Conservation (phyloP, 345 rosid genomes). For the Psidium guajava region DNA sequence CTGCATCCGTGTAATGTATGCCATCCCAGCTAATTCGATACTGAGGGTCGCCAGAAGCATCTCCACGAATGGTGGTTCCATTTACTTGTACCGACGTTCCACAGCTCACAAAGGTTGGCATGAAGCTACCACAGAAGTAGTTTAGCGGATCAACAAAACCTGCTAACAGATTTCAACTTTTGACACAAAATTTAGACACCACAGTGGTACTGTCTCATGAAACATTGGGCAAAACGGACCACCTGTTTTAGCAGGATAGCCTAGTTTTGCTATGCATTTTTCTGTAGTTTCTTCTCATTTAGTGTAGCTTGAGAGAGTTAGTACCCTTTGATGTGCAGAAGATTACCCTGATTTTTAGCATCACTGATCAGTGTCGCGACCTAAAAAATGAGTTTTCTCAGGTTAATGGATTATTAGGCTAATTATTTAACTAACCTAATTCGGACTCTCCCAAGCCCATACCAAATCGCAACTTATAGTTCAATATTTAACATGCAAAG, state of each 20-base stretch:
- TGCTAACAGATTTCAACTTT: conserved; percentile 6
- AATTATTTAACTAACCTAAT: too few species aligned
- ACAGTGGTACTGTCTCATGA: too few species aligned
- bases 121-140: conserved; percentile 42
- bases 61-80: conserved; percentile 44
- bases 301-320: not conserved
- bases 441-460: too few species aligned
- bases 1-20: conserved; percentile 45
- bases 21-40: conserved; percentile 61
- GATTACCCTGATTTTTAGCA: not conserved
- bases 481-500: too few species aligned
- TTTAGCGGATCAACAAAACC: conserved; percentile 54
- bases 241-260: not conserved
- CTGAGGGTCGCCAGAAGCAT: conserved; percentile 36
- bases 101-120: conserved; percentile 22
- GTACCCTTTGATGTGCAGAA: not conserved
- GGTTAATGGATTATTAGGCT: too few species aligned
- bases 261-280: not conserved
- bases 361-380: too few species aligned
- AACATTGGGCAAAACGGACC: not conserved
- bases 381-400: too few species aligned
- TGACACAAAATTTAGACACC: not conserved
- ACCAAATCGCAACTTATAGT: too few species aligned
- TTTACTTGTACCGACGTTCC: conserved; percentile 34
- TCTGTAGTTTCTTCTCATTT: not conserved